Evolutionary conservation across 2,329 filamentous ascomycete genomes (phyloP).

Genomic region (Colletotrichum liriopes): DNA sequence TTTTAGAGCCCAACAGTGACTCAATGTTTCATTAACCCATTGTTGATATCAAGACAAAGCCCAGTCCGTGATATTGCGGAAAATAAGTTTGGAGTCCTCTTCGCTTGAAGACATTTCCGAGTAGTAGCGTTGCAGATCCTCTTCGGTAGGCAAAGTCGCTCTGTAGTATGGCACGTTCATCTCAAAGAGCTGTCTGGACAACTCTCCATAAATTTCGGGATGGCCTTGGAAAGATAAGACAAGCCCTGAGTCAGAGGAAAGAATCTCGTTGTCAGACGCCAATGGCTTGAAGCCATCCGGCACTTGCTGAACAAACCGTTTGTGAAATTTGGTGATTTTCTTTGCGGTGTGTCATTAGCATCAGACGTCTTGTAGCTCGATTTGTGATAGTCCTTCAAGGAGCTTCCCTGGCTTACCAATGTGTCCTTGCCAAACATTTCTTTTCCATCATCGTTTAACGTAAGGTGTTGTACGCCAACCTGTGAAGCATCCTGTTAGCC

Average conservation of each 20-base stretch:
- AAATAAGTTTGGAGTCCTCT: constrained; percentile 23
- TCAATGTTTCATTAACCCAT: neutral
- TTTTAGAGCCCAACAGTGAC: too few relatives aligned
- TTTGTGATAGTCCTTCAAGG: neutral
- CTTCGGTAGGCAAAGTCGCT: constrained; percentile 25
- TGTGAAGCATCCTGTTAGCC: neutral
- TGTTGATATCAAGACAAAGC: neutral
- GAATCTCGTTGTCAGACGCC: constrained; percentile 30
- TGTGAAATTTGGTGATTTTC: constrained; percentile 40
- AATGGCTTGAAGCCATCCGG: constrained; percentile 29
- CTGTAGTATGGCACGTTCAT: constrained; percentile 28
- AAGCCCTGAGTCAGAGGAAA: constrained; percentile 25
- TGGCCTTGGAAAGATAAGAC: constrained; percentile 37
- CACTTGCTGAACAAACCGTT: constrained; percentile 30
- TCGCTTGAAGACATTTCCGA: constrained; percentile 28
- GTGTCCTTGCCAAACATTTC: constrained; percentile 17
- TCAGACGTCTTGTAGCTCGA: neutral
- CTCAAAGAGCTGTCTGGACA: constrained; percentile 33
- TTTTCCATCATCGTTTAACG: constrained; percentile 24
- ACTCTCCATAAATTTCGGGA: constrained; percentile 38
- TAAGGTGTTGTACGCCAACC: constrained; percentile 19
- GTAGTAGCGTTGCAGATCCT: constrained; percentile 32
- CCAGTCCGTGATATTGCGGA: constrained; percentile 21
- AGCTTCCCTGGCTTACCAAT: neutral
- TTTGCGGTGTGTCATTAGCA: neutral